Evolutionary conservation across 2,329 filamentous ascomycete genomes (phyloP).

Genomic region (Elsinoe perseae): DNA sequence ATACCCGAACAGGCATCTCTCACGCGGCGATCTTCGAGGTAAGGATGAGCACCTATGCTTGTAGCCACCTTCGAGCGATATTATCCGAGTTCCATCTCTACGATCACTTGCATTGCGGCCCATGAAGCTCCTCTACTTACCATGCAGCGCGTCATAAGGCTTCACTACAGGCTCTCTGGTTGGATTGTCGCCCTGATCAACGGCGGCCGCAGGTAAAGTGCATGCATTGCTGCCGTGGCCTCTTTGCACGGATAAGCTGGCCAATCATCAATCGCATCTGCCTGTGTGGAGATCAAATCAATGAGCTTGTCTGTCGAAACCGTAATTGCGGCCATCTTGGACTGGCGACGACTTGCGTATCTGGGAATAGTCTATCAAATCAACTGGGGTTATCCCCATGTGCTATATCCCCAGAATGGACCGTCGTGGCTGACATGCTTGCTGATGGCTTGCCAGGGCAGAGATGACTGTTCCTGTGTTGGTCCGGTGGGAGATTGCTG

Average conservation of each 20-base stretch:
- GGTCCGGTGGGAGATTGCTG: background rate
- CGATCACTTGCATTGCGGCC: background rate
- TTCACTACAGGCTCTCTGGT: background rate
- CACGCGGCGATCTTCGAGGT: background rate
- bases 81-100: background rate
- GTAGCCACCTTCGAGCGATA: background rate
- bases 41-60: background rate
- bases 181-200: background rate
- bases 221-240: constrained; percentile 8
- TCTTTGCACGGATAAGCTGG: background rate
- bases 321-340: background rate
- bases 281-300: background rate
- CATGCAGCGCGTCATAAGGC: background rate
- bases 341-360: background rate
- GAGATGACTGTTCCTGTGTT: background rate
- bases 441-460: background rate
- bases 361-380: background rate
- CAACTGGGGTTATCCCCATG: background rate
- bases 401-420: background rate
- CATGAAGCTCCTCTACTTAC: background rate
- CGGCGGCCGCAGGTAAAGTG: constrained; percentile 6
- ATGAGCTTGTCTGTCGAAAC: constrained; percentile 1
- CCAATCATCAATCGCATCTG: background rate
- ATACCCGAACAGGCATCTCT: constrained; percentile 2
- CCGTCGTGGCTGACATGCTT: background rate